Base-by-base conservation (phyloP, 1,284 basidiomycete species). In the Ustilago lituana region DNA sequence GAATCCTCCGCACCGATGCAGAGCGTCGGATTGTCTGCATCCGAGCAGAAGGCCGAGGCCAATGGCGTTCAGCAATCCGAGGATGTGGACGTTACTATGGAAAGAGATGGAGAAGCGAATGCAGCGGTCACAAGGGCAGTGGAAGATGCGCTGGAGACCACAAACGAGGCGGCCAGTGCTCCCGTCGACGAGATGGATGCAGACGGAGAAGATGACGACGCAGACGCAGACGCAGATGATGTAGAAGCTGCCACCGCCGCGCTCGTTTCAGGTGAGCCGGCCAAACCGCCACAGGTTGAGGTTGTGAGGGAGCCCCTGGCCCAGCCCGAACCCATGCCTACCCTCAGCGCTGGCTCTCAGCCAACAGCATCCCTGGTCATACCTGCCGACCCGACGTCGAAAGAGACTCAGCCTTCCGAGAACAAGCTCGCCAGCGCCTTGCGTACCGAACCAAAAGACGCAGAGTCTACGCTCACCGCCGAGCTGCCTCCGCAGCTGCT, bases 401-500 rank as follows among this genome's bases (percentile, higher is more conserved):
- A 50, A 7, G 43, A 46, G 1, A 10, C 24, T 9, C 32, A 46
- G 22, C 1, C 38, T 5, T 24, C 59, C 15, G 51, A 40, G 14
- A 27, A 43, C 32, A 49, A 46, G 29, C 26, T 56, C 5, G 33
- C 41, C 12, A 32, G 56, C 23, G 55, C 65, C 12, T 50, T 73
- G 44, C 68, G 59, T 17, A 26, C 29, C 24, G 67, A 50, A 24
- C 61, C 60, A 0, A 57, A 61, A 20, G 47, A 61, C 37, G 63
- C 70, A 14, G 68, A 79, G 19, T 58, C 64, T 12, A 80, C 78
- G 5, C 76, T 81, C 17, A 53, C 63, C 3, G 61, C 59, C 11
- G 74, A 71, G 38, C 36, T 80, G n/a, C 79, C 77, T 8, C 67
- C 71, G 7, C 68, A 70, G 27, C 52, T 81, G 31, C 55, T 77